Evolutionary conservation across 2,329 filamentous ascomycete species (phyloP), one percentile per base, ranked within the genome.

Genomic region (Stagonosporopsis rhizophila): DNA sequence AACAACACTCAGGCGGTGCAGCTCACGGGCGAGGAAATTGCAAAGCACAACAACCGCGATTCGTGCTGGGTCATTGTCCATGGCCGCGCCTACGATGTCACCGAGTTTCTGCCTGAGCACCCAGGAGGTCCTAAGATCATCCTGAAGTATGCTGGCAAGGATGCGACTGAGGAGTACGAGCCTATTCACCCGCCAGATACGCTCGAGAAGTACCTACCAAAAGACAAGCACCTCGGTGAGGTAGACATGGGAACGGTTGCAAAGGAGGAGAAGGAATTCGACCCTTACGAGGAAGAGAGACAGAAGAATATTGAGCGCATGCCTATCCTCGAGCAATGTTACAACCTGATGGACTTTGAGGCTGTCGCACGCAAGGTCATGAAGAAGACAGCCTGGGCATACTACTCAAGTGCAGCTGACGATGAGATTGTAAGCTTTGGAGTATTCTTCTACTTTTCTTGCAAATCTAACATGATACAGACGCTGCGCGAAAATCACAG

Each of bases 301-400:
- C 87, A 89, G 77, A 84, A 93, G 74, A 87, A 91, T 53, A 73
- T 74, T 37, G 65, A 69, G 68, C 65, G 65, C 40, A 82, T 80
- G 69, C 80, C 81, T 4, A 75, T 79, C 11, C 68, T 83, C 19
- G 72, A 77, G 57, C 73, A 79, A 46, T 75, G 81, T 55, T 76
- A 82, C 62, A 81, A 78, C 62, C 67, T 78, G 12, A 75, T 82
- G 66, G 95, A 99, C 79, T 99, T 99, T 75, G 95, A 99, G 82
- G 87, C 91, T 3, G 94, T 98, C 32, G 95, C 95, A 5, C 87
- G 89, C 68, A 83, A 87, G 35, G 87, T 96, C 53, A 97, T 98
- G 94, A 97, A 96, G 85, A 96, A 90, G 81, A 89, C 89, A 1
- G 94, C 94, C 0, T 99, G 95, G 95, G 95, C 90, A 23, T 99